Base-by-base conservation (phyloP, 2,329 filamentous ascomycete species). In the Verticillium albo-atrum region DNA sequence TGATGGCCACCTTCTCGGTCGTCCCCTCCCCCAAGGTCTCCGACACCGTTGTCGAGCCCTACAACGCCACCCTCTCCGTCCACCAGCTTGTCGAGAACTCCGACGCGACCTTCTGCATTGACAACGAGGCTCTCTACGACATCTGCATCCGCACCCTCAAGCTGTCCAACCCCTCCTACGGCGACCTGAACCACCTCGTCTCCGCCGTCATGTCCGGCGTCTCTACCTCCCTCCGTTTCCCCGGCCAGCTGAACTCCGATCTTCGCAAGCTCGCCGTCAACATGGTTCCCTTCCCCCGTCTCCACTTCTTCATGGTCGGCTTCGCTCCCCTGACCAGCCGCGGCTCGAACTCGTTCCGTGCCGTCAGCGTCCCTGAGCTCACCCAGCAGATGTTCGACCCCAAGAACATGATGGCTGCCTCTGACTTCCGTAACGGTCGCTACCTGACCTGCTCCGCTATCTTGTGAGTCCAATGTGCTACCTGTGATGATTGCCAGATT, bases 361-460 rank as follows among this genome's bases (percentile, higher is more conserved):
- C 95, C 68, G 90, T 98, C 79, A 93, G 89, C 74, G 95, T 99
- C 64, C 94, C 95, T 61, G 95, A 99, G 86, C 87, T 99, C 78
- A 98, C 95, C 73, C 95, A 99, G 85, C 95, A 99, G 82, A 98
- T 99, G 92, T 99, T 96, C 85, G 95, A 99, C 85, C 94, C 95
- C 74, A 99, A 98, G 92, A 99, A 99, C 89, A 99, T 99, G 94
- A 99, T 99, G 95, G 95, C 95, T 82, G 95, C 95, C 67, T 96
- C 93, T 66, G 95, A 99, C 84, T 99, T 99, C 92, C 92, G 95
- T 74, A 99, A 98, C 80, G 95, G 95, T 79, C 95, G 95, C 74
- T 99, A 99, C 86, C 88, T 99, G 74, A 99, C 95, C 70, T 99
- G 95, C 89, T 98, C 90, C 78, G 93, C 95, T 77, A 97, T 99